Evolutionary conservation across 306 rosid genomes (phyloP).

Genomic region (Trifolium subterraneum): DNA sequence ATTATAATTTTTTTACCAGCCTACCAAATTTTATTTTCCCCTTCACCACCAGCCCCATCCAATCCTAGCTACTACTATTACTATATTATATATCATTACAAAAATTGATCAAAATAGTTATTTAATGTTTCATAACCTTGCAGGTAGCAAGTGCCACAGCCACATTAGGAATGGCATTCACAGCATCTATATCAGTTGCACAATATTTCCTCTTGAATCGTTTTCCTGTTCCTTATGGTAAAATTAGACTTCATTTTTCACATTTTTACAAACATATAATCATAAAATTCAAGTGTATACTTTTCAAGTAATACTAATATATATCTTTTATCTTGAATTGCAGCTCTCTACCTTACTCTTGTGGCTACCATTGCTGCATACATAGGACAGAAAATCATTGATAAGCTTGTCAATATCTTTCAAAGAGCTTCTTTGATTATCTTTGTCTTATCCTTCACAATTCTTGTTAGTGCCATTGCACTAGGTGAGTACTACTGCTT

Average conservation of each 20-base stretch:
- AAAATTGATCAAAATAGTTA: too few relatives aligned
- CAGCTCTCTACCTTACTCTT: constrained; percentile 48
- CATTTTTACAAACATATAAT: background rate
- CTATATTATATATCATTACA: too few relatives aligned
- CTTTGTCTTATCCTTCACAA: constrained; percentile 44
- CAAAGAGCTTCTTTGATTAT: constrained; percentile 81
- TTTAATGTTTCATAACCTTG: background rate
- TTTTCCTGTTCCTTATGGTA: constrained; percentile 85
- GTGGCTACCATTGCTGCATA: constrained; percentile 18
- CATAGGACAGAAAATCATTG: constrained; percentile 67
- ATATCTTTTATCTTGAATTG: constrained; percentile 28
- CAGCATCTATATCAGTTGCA: constrained; percentile 82
- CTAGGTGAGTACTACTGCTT: constrained; percentile 52
- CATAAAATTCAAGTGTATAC: background rate
- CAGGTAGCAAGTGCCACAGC: constrained; percentile 93
- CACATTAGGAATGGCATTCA: constrained; percentile 84
- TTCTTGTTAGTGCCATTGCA: constrained; percentile 36
- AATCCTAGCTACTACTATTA: too few relatives aligned
- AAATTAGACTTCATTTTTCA: constrained; percentile 3
- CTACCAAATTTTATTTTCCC: too few relatives aligned
- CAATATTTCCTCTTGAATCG: constrained; percentile 81
- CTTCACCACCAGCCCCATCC: too few relatives aligned
- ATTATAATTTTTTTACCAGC: too few relatives aligned
- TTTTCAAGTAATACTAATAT: background rate
- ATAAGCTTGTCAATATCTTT: constrained; percentile 56